Evolutionary conservation across 1,284 basidiomycete genomes (phyloP), one percentile per base, ranked within the genome.

Genomic region (Moesziomyces aphidis): DNA sequence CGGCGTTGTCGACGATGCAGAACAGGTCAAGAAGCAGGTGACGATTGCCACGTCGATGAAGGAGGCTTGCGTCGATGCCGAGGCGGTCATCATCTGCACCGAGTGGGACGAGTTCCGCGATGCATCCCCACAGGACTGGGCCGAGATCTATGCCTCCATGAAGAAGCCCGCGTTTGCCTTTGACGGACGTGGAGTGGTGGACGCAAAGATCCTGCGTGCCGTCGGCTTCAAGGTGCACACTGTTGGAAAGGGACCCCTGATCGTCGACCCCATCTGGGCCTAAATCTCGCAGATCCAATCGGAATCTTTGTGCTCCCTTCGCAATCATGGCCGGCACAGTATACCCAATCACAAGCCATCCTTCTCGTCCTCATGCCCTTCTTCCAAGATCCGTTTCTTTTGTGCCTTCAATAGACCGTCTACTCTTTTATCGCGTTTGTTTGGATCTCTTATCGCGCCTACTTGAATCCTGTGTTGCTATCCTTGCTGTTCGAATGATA

Each of bases 161-260:
- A 92, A 92, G 85, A 97, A 98, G 88, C 96, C 96, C 28, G 85
- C 85, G 5, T 84, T 85, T 43, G 73, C 86, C 13, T 98, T 98
- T 82, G 96, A 99, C 82, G 95, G 94, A 4, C 89, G 95, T 44
- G 87, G 93, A 64, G 87, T 98, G 80, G 88, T 97, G 58, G 92
- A 98, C 84, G 90, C 90, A 15, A 90, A 90, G 60, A 89, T 89
- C 85, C 88, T 99, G 70, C 89, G 89, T 78, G 85, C 90, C 84
- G 96, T 98, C 81, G 96, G 96, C 49, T 99, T 98, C 90, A 92
- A 91, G 86, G 96, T 96, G 42, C 81, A 85, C 58, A 77, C 79
- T 15, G 86, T 87, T 47, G 86, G 86, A 4, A 75, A 80, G 51
- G 84, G 83, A 1, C 81, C 81, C 11, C 74, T 83, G 34, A 72